Conservation (phyloP, 805 yeast genomes). For the Candida golubevii region DNA sequence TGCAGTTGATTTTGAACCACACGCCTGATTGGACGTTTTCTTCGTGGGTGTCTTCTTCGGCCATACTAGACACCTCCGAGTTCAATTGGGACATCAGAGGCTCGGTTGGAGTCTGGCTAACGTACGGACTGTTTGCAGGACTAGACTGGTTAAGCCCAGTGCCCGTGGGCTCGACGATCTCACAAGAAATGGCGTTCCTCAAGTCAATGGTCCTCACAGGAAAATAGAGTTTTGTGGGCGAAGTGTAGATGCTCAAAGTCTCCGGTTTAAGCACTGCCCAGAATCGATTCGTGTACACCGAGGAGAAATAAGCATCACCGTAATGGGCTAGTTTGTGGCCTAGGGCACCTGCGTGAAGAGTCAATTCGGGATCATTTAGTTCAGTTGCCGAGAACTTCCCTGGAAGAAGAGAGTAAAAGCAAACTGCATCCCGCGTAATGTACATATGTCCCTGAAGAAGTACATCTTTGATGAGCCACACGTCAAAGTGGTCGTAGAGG, state of each 20-base stretch:
- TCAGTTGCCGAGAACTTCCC: constrained; percentile 13
- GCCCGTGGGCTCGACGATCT: constrained; percentile 30
- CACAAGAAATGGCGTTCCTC: constrained; percentile 57
- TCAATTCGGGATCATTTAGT: constrained; percentile 12
- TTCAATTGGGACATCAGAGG: constrained; percentile 1
- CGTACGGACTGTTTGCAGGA: constrained; percentile 1
- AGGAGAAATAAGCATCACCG: constrained; percentile 33
- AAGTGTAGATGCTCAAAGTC: constrained; percentile 62
- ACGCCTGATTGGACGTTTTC: constrained; percentile 30
- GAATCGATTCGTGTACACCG: constrained; percentile 45
- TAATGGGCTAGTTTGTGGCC: constrained; percentile 37
- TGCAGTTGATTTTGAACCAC: constrained; percentile 60
- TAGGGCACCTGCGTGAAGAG: constrained; percentile 33
- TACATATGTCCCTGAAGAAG: constrained; percentile 82
- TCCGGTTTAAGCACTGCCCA: constrained; percentile 80
- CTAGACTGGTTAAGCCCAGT: not conserved
- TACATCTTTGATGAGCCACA: constrained; percentile 82
- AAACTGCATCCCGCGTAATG: constrained; percentile 57
- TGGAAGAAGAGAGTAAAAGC: constrained; percentile 80
- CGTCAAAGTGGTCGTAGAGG: constrained; percentile 58
- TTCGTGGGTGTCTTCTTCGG: constrained; percentile 19
- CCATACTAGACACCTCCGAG: constrained; percentile 14
- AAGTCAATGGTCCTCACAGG: constrained; percentile 76
- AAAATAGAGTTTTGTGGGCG: constrained; percentile 78
- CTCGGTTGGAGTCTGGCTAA: constrained; percentile 3